Percentiles rank a stretch among this genome's conserved stretches.
Evolutionary conservation across 305 asterid species (phyloP).

Genomic region (Vinca major): DNA sequence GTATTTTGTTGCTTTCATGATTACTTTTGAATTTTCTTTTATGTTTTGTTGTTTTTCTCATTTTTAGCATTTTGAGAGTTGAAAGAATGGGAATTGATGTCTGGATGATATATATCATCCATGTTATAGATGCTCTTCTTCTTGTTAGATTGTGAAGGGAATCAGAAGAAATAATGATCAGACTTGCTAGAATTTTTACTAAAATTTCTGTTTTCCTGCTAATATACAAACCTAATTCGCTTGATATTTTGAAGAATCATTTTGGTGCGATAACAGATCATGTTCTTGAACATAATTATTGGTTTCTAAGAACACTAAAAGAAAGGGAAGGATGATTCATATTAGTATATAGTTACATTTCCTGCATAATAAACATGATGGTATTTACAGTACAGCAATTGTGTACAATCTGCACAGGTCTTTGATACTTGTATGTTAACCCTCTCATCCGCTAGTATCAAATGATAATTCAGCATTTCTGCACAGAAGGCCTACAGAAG

Average conservation of each 20-base stretch:
- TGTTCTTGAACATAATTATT: not conserved
- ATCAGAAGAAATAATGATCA: not conserved
- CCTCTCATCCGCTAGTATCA: too few species aligned
- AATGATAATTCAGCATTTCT: too few species aligned
- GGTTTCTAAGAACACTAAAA: not conserved
- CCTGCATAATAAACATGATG: not conserved
- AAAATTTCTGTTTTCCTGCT: not conserved
- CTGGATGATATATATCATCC: not conserved
- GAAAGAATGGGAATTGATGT: not conserved
- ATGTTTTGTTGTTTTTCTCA: not conserved
- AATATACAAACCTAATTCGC: not conserved
- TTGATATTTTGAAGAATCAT: not conserved
- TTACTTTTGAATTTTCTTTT: conserved; percentile 3
- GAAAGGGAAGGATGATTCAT: not conserved
- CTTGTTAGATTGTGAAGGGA: not conserved
- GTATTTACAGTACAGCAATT: not conserved
- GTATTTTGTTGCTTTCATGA: not conserved
- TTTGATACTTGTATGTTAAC: not conserved
- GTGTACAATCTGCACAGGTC: not conserved
- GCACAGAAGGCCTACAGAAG: too few species aligned
- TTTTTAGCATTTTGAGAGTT: not conserved
- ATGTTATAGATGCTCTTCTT: not conserved
- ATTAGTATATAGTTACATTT: too few species aligned
- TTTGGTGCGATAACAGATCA: not conserved
- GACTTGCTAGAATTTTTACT: not conserved